These are phyloP conservation scores for Penicillium glabrum DNA, from an alignment of 2,329 filamentous ascomycete genomes.

Conservation along the genomic window DNA sequence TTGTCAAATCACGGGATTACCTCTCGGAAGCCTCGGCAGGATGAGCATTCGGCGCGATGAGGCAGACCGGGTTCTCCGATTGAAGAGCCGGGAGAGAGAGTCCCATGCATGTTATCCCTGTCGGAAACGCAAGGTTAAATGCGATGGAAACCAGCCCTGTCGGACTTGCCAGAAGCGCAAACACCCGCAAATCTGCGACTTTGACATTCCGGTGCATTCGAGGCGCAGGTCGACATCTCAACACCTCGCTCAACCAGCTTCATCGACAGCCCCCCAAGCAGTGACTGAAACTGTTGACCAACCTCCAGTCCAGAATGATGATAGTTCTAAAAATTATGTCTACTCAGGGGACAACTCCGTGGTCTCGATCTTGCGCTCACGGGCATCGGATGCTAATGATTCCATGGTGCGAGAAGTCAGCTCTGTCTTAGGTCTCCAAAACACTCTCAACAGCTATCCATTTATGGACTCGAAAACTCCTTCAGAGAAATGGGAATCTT, in stretches of 20 bases:
- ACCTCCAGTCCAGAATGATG: not conserved
- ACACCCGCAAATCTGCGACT: constrained; percentile 31
- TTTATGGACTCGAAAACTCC: constrained; percentile 31
- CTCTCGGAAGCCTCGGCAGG: constrained; percentile 7
- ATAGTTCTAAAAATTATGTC: constrained; percentile 18
- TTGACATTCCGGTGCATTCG: constrained; percentile 2
- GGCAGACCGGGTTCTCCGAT: constrained; percentile 28
- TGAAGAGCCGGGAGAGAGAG: constrained; percentile 31
- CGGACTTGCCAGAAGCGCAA: constrained; percentile 27
- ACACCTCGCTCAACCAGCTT: not conserved
- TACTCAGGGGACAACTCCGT: constrained; percentile 35
- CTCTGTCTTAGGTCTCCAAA: constrained; percentile 32
- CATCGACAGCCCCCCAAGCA: not conserved
- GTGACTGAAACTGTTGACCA: not conserved
- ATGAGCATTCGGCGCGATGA: constrained; percentile 25
- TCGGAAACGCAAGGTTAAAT: constrained; percentile 38
- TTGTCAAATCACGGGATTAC: not conserved
- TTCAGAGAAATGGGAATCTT: constrained; percentile 25
- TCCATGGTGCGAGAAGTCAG: constrained; percentile 27
- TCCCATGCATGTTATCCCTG: constrained; percentile 36
- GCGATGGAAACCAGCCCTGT: constrained; percentile 31
- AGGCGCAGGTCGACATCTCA: constrained; percentile 2
- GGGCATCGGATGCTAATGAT: constrained; percentile 27
- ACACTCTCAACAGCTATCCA: constrained; percentile 31
- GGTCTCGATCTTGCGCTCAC: constrained; percentile 28